Base-by-base conservation (phyloP, 306 rosid genomes). In the Rosa rugosa region DNA sequence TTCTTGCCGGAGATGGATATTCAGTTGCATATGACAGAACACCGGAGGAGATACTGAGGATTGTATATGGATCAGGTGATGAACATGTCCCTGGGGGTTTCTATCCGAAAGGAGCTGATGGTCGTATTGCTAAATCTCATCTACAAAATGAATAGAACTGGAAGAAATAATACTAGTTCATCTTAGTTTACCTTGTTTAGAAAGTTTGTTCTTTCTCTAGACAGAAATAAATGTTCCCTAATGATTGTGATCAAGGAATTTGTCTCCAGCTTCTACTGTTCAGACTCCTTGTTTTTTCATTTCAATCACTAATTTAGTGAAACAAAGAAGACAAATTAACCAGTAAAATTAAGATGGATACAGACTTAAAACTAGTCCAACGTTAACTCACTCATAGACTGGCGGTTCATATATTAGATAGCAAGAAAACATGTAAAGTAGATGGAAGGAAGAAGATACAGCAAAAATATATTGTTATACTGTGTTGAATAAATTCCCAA, bases 71-170 rank as follows among this genome's bases (percentile, higher is more conserved):
- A 2, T 5, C 36, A 4, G 97, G 94, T 5, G 59, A 90, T 81
- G 94, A 95, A 71, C 38, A 2, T 74, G 62, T 51, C 11, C 93
- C 98, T 0, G 98, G 99, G 20, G 97, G 98, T 14, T 86, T 95
- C 83, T 93, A 57, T 71, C 99, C 98, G 0, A 34, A 79, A 7
- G 98, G 99, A 27, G 97, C 81, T 57, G 1, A 69, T 50, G 99
- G 99, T 27, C 78, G 16, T 11, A 91, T 95, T 20, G 99, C 97
- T 12, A 81, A 2, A 73, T 78, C 87, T 53, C 45, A 80, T 53
- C 56, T 91, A 22, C 18, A 25, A 5, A 6, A 27, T 56, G 59
- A 71, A 12, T 18, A 59, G 57, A 65, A 40, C 27, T 2, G 3
- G 76, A 50, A 31, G 18, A 72, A 20, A 51, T 72, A 5, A 6